These are phyloP conservation scores for Globisporangium apiculatum DNA, from an alignment of 352 stramenopile species.

Conservation along the genomic window DNA sequence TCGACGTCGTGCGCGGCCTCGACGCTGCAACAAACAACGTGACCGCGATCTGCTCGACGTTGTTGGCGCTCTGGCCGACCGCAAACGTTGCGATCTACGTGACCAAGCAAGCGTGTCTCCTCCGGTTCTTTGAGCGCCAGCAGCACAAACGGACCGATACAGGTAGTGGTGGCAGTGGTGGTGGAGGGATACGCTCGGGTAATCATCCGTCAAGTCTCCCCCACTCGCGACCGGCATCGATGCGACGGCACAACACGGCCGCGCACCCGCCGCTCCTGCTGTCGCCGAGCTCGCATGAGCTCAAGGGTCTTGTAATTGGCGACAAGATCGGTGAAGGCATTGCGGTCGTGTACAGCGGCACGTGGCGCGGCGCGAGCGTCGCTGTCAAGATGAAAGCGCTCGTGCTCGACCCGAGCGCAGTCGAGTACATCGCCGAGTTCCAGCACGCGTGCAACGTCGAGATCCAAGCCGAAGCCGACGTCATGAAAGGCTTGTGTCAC, in stretches of 20 bases:
- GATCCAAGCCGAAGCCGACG: constrained; percentile 74
- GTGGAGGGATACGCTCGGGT: neutral
- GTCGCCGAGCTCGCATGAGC: constrained; percentile 57
- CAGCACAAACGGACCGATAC: constrained; percentile 8
- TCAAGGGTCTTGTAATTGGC: constrained; percentile 75
- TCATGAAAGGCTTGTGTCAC: constrained; percentile 78
- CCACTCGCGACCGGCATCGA: constrained; percentile 11
- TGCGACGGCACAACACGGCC: neutral
- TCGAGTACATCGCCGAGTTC: constrained; percentile 60
- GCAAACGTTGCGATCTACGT: constrained; percentile 74
- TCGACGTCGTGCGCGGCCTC: constrained; percentile 45
- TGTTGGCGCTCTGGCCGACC: constrained; percentile 73
- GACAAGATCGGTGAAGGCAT: constrained; percentile 83
- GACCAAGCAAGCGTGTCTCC: constrained; percentile 51
- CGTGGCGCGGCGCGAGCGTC: constrained; percentile 94
- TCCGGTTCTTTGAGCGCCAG: constrained; percentile 44
- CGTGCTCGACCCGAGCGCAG: constrained; percentile 40
- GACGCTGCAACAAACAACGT: constrained; percentile 30
- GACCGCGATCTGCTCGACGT: constrained; percentile 26
- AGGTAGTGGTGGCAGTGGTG: constrained; percentile 1
- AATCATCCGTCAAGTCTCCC: neutral
- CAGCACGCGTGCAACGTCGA: constrained; percentile 79
- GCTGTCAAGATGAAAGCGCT: constrained; percentile 92
- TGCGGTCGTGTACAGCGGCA: constrained; percentile 92
- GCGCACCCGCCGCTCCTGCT: constrained; percentile 29